These are phyloP conservation scores for Scedosporium minutisporum DNA, from an alignment of 2,329 filamentous ascomycete species.

Conservation along the genomic window DNA sequence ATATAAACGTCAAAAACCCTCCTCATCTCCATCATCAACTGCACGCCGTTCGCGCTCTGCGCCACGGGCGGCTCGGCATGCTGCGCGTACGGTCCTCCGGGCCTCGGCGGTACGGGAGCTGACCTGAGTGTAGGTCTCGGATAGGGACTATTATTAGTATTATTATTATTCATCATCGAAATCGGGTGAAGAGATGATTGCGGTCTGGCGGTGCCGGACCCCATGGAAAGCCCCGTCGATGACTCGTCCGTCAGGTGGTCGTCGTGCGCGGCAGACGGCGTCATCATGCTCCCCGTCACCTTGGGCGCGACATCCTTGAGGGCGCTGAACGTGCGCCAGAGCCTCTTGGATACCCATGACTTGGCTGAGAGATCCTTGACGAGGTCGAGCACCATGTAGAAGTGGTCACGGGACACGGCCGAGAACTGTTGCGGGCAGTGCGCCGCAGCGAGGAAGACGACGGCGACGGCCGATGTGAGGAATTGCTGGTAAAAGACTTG, in stretches of 20 bases:
- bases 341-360: constrained; percentile 60
- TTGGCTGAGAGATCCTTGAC: constrained; percentile 63
- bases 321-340: constrained; percentile 64
- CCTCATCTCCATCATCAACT: constrained; percentile 45
- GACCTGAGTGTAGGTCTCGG: constrained; percentile 2
- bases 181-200: background rate
- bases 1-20: constrained; percentile 32
- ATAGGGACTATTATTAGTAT: background rate
- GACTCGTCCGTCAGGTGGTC: constrained; percentile 1
- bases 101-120: background rate
- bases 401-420: constrained; percentile 59
- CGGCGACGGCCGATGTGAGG: constrained; percentile 62
- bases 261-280: background rate
- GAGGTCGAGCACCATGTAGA: constrained; percentile 68
- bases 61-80: constrained; percentile 4
- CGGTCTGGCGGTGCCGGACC: background rate
- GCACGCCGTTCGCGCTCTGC: constrained; percentile 30
- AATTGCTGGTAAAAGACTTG: constrained; percentile 78
- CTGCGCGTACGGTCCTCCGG: constrained; percentile 11
- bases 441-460: constrained; percentile 66
- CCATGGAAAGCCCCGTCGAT: background rate
- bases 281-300: background rate
- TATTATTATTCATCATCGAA: too few species aligned
- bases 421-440: constrained; percentile 67
- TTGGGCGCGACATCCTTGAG: constrained; percentile 62